Percentiles rank a stretch among this genome's conserved stretches.
Evolutionary conservation across 2,329 filamentous ascomycete genomes (phyloP).

Genomic region (Aspergillus sp.): DNA sequence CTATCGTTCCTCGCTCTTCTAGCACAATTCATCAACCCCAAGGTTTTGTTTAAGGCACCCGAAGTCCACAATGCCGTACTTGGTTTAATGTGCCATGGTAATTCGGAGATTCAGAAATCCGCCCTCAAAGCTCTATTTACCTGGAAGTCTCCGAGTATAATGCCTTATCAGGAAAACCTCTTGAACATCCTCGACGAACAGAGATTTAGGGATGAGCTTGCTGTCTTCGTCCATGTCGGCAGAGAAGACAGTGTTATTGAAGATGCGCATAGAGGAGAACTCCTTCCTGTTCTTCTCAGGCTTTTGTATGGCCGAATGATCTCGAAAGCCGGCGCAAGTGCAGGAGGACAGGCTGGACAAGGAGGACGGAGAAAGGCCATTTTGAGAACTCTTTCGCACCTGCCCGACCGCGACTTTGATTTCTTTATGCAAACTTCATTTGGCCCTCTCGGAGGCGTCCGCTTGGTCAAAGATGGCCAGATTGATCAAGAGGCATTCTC

Average conservation of each 20-base stretch:
- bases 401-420: slow-evolving; percentile 69
- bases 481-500: slow-evolving; percentile 52
- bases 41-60: slow-evolving; percentile 70
- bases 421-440: slow-evolving; percentile 79
- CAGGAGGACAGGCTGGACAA: slow-evolving; percentile 75
- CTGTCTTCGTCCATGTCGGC: slow-evolving; percentile 75
- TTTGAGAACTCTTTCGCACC: slow-evolving; percentile 72
- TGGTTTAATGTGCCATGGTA: slow-evolving; percentile 76
- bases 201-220: slow-evolving; percentile 89
- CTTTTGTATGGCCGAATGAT: slow-evolving; percentile 87
- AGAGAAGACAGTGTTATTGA: slow-evolving; percentile 62
- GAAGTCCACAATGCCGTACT: slow-evolving; percentile 75
- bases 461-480: slow-evolving; percentile 49
- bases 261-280: slow-evolving; percentile 62
- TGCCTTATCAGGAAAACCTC: slow-evolving; percentile 77
- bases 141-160: slow-evolving; percentile 78
- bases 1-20: slow-evolving; percentile 79
- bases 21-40: slow-evolving; percentile 79
- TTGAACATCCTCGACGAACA: slow-evolving; percentile 85
- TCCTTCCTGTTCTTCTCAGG: slow-evolving; percentile 83
- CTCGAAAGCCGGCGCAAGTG: slow-evolving; percentile 69
- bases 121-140: slow-evolving; percentile 79
- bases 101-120: slow-evolving; percentile 80
- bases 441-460: slow-evolving; percentile 61
- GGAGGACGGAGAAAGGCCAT: slow-evolving; percentile 69